phyloP scores from a whole-genome alignment of 495 filamentous ascomycete species.

The Lasiosphaeriaceae sp. region DNA sequence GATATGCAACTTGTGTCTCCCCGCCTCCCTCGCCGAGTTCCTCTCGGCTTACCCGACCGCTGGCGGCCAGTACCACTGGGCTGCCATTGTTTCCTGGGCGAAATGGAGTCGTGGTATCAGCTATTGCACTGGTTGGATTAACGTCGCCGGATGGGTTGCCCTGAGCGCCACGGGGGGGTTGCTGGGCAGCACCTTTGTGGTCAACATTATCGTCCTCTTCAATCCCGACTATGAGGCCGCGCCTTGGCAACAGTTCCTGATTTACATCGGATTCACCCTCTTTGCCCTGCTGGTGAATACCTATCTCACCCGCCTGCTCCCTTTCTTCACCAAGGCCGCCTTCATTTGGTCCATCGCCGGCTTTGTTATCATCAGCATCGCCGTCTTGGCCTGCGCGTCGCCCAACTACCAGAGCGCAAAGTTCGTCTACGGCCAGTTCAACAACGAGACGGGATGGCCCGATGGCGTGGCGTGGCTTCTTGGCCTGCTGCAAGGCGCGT shows the following conservation, averaged over 20 bases:
- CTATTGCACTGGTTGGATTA: conserved; percentile 75
- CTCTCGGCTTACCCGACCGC: conserved; percentile 68
- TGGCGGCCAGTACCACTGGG: conserved; percentile 74
- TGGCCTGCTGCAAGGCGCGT: conserved; percentile 50
- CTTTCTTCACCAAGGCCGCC: conserved; percentile 58
- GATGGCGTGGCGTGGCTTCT: conserved; percentile 51
- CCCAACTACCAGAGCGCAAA: conserved; percentile 57
- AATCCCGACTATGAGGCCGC: conserved; percentile 45
- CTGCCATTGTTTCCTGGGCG: conserved; percentile 58
- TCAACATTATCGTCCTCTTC: conserved; percentile 23
- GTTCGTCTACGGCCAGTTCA: conserved; percentile 49
- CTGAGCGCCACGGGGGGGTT: conserved; percentile 30
- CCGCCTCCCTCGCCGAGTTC: conserved; percentile 69
- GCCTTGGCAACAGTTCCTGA: conserved; percentile 70
- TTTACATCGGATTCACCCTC: conserved; percentile 65
- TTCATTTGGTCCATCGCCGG: conserved; percentile 66
- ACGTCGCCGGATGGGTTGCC: conserved; percentile 67
- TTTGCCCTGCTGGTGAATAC: conserved; percentile 63
- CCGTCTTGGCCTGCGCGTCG: conserved; percentile 58
- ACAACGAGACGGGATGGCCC: conserved; percentile 52
- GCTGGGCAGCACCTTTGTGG: conserved; percentile 29
- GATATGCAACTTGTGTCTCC: conserved; percentile 67
- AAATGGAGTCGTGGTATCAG: conserved; percentile 59
- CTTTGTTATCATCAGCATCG: conserved; percentile 65
- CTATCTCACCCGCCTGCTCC: conserved; percentile 58